phyloP scores from a whole-genome alignment of 2,329 filamentous ascomycete species.

The Xylariaceae sp. region DNA sequence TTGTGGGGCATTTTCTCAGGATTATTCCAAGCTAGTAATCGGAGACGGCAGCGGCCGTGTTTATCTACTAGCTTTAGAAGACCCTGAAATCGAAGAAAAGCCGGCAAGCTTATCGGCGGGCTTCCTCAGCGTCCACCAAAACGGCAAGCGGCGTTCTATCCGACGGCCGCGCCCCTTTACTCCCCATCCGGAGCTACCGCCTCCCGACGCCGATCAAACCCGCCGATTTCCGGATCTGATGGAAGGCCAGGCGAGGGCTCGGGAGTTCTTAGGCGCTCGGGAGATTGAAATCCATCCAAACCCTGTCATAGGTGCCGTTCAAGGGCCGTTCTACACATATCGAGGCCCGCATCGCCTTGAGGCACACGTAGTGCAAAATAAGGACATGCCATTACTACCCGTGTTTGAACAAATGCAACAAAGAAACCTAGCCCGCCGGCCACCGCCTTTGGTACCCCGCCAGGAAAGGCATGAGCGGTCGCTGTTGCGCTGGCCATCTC shows the following conservation, averaged over 20 bases:
- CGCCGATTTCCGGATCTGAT: conserved; percentile 19
- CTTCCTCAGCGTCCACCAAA: conserved; percentile 37
- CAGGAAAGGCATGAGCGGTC: too few relatives aligned
- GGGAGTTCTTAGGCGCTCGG: conserved; percentile 36
- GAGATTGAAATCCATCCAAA: conserved; percentile 44
- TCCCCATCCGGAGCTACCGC: conserved; percentile 49
- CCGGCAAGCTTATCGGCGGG: conserved; percentile 19
- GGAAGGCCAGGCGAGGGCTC: conserved; percentile 29
- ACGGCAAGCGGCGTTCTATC: conserved; percentile 32
- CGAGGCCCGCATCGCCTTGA: conserved; percentile 47
- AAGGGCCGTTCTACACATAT: conserved; percentile 51
- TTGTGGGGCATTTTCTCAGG: conserved; percentile 56
- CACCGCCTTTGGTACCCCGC: background rate
- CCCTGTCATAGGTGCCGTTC: conserved; percentile 51
- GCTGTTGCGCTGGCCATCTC: background rate
- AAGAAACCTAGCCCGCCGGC: background rate
- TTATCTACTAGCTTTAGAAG: conserved; percentile 51
- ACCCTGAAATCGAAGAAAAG: conserved; percentile 37
- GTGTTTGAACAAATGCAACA: conserved; percentile 45
- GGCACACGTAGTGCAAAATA: conserved; percentile 46
- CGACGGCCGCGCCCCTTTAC: conserved; percentile 48
- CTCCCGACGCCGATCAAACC: conserved; percentile 30
- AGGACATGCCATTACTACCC: conserved; percentile 43
- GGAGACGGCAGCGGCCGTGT: conserved; percentile 62
- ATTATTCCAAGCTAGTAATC: conserved; percentile 53